Evolutionary conservation across 495 filamentous ascomycete genomes (phyloP).

Genomic region (Clohesyomyces aquaticus): DNA sequence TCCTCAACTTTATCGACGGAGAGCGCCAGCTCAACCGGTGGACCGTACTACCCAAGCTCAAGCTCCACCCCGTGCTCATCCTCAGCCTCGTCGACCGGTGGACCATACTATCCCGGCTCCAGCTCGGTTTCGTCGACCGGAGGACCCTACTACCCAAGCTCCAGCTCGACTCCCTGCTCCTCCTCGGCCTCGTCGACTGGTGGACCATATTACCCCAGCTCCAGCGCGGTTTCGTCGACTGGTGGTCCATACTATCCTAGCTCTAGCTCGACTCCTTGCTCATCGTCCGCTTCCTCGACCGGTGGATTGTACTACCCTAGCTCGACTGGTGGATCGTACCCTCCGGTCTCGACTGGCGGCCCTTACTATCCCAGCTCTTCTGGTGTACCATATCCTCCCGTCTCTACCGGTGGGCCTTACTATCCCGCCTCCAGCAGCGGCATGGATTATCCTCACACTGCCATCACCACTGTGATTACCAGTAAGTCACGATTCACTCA

Average conservation of each 20-base stretch:
- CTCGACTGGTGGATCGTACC: neutral
- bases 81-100: no score
- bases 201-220: no score
- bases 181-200: neutral
- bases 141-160: no score
- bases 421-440: neutral
- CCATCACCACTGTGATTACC: slow-evolving; percentile 9
- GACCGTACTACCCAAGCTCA: no score
- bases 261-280: neutral
- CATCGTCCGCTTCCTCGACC: neutral
- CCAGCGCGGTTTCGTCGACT: neutral
- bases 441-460: neutral
- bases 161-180: neutral
- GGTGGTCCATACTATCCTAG: no score
- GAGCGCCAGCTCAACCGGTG: no score
- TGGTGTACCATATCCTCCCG: neutral
- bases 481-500: no score
- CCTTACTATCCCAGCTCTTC: neutral
- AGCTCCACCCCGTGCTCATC: no score
- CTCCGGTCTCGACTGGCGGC: neutral
- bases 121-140: no score
- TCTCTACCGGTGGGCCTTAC: neutral
- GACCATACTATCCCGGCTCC: no score
- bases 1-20: no score
- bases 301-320: neutral